Evolutionary conservation across 805 yeast species (phyloP), one percentile per base, ranked within the genome.

Genomic region (Wickerhamomyces rabaulensis): DNA sequence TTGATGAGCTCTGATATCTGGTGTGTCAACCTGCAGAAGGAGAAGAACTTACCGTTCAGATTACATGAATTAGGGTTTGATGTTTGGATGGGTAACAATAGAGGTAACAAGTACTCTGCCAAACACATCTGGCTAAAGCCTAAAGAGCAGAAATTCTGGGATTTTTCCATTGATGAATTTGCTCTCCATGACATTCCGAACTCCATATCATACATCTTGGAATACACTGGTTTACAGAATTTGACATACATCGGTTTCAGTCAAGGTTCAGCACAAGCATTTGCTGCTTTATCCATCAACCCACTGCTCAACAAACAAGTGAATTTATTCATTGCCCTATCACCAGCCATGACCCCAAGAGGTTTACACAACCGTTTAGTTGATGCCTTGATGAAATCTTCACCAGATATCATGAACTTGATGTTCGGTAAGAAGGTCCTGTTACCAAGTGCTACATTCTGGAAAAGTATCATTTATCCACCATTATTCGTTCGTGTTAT

Each of bases 261-360:
- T 39, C 98, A 91, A 65, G 98, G 98, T 17, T 82, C 95, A 0
- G 96, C 97, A 1, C 97, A 92, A 63, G 89, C 91, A 35, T 83
- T 91, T 62, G 97, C 96, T 0, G 77, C 95, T 12, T 69, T 89
- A n/a, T 79, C 95, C 0, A 60, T 84, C 9, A 80, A 82, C 58
- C 80, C 84, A 4, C 70, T 71, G 3, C 70, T 91, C 50, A 89
- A 87, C 64, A 55, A 66, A 10, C 71, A 76, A 52, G 69, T 80
- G 37, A 67, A 71, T 10, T 64, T 64, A 40, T 82, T 91, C 52
- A 78, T 91, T 46, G 97, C 96, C 2, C 75, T 91, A 39, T 87
- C 96, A 0, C 98, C 98, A 0, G 97, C 97, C 1, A 84, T 94
- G 75, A 86, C 95, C 0, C 98, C 98, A 1, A 83, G 78, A 38